These are phyloP conservation scores for Lachancea sp. DNA, from an alignment of 805 yeast species.

Conservation along the genomic window DNA sequence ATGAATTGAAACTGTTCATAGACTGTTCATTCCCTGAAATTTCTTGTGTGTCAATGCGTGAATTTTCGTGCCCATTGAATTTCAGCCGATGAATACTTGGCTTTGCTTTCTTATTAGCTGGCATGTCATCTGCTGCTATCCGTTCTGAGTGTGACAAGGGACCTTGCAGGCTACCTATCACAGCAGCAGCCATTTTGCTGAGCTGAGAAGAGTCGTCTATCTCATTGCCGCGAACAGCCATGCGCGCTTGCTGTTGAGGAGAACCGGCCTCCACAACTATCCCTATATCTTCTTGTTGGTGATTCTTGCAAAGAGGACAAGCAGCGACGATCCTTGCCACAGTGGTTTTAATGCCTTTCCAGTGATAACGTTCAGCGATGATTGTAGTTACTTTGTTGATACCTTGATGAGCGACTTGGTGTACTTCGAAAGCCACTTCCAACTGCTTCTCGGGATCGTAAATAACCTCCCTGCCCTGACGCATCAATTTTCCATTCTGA, in stretches of 20 bases:
- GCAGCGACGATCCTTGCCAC: conserved; percentile 71
- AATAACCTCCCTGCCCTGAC: conserved; percentile 79
- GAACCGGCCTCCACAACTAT: conserved; percentile 9
- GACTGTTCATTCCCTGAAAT: conserved; percentile 12
- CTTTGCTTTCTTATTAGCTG: background rate
- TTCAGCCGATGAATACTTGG: conserved; percentile 5
- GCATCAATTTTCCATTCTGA: conserved; percentile 62
- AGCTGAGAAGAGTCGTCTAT: conserved; percentile 18
- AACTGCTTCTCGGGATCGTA: conserved; percentile 68
- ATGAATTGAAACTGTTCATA: conserved; percentile 24
- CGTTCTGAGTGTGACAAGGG: conserved; percentile 7
- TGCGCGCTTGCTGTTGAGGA: conserved; percentile 10
- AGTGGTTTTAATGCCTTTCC: conserved; percentile 87
- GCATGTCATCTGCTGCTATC: conserved; percentile 12
- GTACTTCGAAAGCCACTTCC: conserved; percentile 66
- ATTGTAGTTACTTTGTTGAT: conserved; percentile 79
- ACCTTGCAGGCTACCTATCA: conserved; percentile 20
- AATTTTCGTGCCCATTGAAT: background rate
- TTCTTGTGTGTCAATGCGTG: conserved; percentile 2
- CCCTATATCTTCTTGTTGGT: conserved; percentile 15
- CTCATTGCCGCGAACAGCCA: conserved; percentile 9
- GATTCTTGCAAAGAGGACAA: conserved; percentile 67
- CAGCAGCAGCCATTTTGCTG: conserved; percentile 25
- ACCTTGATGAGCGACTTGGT: conserved; percentile 70
- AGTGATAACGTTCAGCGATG: conserved; percentile 75